Evolutionary conservation across 2,329 filamentous ascomycete genomes (phyloP), one percentile per base, ranked within the genome.

Genomic region (Aspergillus fumigatus): DNA sequence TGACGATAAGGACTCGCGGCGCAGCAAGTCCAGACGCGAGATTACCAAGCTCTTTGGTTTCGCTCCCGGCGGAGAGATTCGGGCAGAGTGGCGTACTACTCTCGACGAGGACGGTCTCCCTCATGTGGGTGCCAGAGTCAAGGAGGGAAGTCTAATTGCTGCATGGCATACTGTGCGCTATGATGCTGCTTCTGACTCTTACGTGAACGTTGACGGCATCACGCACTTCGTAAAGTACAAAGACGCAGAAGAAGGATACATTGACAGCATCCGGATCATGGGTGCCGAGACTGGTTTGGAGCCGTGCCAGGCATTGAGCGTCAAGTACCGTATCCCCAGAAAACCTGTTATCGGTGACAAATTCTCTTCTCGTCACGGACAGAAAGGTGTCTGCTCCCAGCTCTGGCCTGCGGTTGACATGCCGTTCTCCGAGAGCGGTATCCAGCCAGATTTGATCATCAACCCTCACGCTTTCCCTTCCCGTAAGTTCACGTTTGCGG

Each of bases 391-490:
- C 51, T 88, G 84, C 68, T 97, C 92, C 19, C 93, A 97, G 72
- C 94, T 97, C 73, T 99, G 94, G 92, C 94, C 92, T 0, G 84
- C 87, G 2, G 80, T 89, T 57, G 92, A 97, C 73, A 94, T 99
- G 90, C 94, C 94, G 3, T 99, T 97, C 77, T 92, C 90, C 2
- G 94, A 99, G 77, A 90, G 89, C 5, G 94, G 94, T 53, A 97
- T 99, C 59, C 92, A 97, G 70, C 94, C 94, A 9, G 94, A 99
- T 75, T 83, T 96, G 67, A 99, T 99, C 76, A 99, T 99, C 81
- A 99, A 99, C 78, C 94, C 94, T 43, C 94, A 99, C 82, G 94
- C 94, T 70, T 99, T 99, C 83, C 94, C 94, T 7, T 97, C 93
- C 48, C 92, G 94, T 76, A 67, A 66, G 72, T 63, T 63, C 27